Percentiles rank a stretch among this genome's conserved stretches.
These are phyloP conservation scores for Apiotrichum domesticum DNA, from an alignment of 1,284 basidiomycete genomes.

Conservation along the genomic window DNA sequence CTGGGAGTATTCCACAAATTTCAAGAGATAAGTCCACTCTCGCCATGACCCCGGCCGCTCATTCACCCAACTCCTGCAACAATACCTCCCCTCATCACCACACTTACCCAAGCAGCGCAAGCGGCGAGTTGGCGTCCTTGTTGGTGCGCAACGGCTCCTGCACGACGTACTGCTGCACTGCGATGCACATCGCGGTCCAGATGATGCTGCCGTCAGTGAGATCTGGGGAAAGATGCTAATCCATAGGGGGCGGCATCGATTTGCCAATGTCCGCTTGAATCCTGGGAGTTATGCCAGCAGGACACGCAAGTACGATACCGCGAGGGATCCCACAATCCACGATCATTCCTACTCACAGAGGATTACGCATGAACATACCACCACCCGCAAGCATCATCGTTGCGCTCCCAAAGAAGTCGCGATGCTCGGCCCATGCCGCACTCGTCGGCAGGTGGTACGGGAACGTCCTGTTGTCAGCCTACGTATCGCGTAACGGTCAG, in stretches of 20 bases:
- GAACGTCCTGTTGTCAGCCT: slow-evolving; percentile 26
- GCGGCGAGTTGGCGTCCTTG: slow-evolving; percentile 33
- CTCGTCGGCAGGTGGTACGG: slow-evolving; percentile 37
- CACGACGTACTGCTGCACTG: slow-evolving; percentile 31
- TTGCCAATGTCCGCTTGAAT: too few species aligned
- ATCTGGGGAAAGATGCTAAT: too few species aligned
- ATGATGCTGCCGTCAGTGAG: slow-evolving; percentile 28
- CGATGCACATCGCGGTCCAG: slow-evolving; percentile 33
- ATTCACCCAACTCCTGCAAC: too few species aligned
- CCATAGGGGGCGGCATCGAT: too few species aligned
- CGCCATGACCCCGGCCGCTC: too few species aligned
- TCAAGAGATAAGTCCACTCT: too few species aligned
- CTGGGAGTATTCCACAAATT: too few species aligned
- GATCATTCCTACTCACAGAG: slow-evolving; percentile 29
- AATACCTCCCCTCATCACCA: too few species aligned
- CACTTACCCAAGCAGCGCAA: slow-evolving; percentile 37
- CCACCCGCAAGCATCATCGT: slow-evolving; percentile 42
- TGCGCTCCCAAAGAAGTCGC: slow-evolving; percentile 30
- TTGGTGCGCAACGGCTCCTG: slow-evolving; percentile 30
- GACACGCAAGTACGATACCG: too few species aligned
- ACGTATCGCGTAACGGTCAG: background rate
- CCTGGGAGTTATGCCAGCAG: too few species aligned
- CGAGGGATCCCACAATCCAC: too few species aligned
- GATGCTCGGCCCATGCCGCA: slow-evolving; percentile 39
- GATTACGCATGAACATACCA: slow-evolving; percentile 46